Percentiles rank a stretch among this genome's conserved stretches.
phyloP scores from a whole-genome alignment of 371 early-diverging fungal genomes.

The Mucor saturninus region DNA sequence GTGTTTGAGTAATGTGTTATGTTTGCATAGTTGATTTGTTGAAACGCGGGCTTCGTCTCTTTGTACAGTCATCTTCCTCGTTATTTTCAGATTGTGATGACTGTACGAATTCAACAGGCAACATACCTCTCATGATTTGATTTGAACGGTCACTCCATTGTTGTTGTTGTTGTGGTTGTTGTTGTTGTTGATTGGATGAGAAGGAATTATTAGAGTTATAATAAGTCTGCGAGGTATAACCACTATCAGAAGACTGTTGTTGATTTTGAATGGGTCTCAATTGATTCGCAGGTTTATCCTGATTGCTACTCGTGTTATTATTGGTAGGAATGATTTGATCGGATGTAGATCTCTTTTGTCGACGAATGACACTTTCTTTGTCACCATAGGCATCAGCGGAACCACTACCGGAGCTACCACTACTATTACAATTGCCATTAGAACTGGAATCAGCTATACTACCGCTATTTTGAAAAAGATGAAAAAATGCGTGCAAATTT shows the following conservation, averaged over 20 bases:
- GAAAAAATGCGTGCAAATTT: no score
- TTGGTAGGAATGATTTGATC: no score
- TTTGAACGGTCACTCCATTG: constrained; percentile 22
- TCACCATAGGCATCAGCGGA: constrained; percentile 31
- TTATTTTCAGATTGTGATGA: neutral
- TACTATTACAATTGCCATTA: constrained; percentile 40
- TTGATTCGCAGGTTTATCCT: neutral
- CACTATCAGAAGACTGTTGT: constrained; percentile 19
- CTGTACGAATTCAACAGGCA: constrained; percentile 29
- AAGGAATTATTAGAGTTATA: neutral
- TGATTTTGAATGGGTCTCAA: constrained; percentile 2
- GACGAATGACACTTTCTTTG: constrained; percentile 16
- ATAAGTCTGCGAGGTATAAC: constrained; percentile 18
- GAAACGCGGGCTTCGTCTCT: constrained; percentile 5
- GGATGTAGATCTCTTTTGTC: constrained; percentile 6
- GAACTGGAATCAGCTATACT: constrained; percentile 48
- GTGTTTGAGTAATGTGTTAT: neutral
- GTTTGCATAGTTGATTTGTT: neutral
- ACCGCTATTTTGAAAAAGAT: constrained; percentile 13
- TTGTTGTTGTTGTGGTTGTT: neutral
- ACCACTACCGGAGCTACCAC: constrained; percentile 39
- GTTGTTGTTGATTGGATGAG: no score
- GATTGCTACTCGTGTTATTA: no score
- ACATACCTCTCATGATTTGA: constrained; percentile 31
- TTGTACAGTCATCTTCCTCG: neutral